phyloP scores from a whole-genome alignment of 257 asterid species.

The Primulina huaijiensis region DNA sequence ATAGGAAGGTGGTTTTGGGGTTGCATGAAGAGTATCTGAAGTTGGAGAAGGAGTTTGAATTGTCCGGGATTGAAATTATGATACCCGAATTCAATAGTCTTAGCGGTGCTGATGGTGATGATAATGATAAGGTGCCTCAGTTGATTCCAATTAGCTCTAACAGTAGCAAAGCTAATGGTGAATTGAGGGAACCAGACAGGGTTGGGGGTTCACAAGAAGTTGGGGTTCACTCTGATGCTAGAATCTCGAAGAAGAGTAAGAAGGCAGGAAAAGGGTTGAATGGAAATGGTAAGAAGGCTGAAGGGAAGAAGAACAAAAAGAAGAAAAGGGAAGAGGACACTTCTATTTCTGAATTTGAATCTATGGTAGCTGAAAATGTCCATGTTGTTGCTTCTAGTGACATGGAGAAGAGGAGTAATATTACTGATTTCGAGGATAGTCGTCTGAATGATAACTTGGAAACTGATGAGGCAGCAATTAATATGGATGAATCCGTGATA shows the following conservation, averaged over 20 bases:
- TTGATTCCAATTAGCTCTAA: conserved; percentile 49
- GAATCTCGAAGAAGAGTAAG: conserved; percentile 45
- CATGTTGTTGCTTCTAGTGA: conserved; percentile 12
- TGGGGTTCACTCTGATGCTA: conserved; percentile 26
- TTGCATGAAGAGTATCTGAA: conserved; percentile 71
- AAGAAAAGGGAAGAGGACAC: conserved; percentile 34
- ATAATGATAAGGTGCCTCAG: conserved; percentile 48
- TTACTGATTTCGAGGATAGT: conserved; percentile 22
- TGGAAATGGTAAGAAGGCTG: conserved; percentile 40
- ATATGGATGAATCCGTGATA: conserved; percentile 51
- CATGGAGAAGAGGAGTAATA: conserved; percentile 22
- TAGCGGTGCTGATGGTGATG: conserved; percentile 20
- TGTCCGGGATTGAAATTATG: conserved; percentile 49
- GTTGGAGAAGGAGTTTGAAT: conserved; percentile 71
- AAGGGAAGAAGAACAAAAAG: conserved; percentile 35
- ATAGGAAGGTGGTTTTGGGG: conserved; percentile 68
- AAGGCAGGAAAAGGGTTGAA: conserved; percentile 43
- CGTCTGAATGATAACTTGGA: conserved; percentile 30
- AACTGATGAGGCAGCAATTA: conserved; percentile 28
- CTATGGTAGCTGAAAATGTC: conserved; percentile 30
- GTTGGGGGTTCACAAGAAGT: conserved; percentile 26
- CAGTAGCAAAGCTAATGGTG: conserved; percentile 30
- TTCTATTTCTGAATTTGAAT: conserved; percentile 24
- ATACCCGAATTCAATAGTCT: conserved; percentile 40
- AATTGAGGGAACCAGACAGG: conserved; percentile 24